A percentile compares a stretch with the other conserved stretches of the same genome.
Evolutionary conservation across 2,329 filamentous ascomycete genomes (phyloP).

Genomic region (Stagonosporopsis tanaceti): DNA sequence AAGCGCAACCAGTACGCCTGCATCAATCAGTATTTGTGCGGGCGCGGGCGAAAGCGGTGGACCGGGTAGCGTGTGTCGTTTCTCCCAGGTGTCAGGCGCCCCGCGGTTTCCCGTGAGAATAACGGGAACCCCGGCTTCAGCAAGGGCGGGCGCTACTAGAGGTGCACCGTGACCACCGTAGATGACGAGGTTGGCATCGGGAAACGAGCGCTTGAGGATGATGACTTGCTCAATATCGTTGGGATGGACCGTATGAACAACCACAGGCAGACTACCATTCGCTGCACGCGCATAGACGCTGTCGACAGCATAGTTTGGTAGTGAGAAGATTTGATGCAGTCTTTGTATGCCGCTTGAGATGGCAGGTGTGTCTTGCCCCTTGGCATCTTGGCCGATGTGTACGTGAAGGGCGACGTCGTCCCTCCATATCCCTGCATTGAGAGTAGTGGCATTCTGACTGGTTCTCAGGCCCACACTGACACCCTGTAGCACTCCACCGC

Average conservation of each 20-base stretch:
- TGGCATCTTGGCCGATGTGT: not conserved
- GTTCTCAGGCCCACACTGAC: not conserved
- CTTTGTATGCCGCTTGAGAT: not conserved
- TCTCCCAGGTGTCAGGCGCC: no score
- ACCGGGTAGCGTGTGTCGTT: no score
- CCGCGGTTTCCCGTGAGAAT: no score
- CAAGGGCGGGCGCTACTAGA: no score
- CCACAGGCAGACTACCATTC: not conserved
- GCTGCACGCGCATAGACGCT: not conserved
- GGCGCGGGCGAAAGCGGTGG: no score
- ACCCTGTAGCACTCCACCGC: not conserved
- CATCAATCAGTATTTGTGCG: no score
- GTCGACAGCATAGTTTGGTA: not conserved
- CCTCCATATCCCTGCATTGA: not conserved
- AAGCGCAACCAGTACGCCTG: no score
- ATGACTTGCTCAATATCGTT: not conserved
- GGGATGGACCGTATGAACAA: not conserved
- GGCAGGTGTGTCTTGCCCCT: not conserved
- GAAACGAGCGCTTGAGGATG: not conserved
- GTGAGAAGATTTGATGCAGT: not conserved
- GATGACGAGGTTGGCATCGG: no score
- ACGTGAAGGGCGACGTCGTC: not conserved
- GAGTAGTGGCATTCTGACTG: not conserved
- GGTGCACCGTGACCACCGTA: no score
- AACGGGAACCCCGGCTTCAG: no score